These are phyloP conservation scores for Aegilops umbellulata DNA, from an alignment of 176 grass and related monocot species.

Conservation along the genomic window DNA sequence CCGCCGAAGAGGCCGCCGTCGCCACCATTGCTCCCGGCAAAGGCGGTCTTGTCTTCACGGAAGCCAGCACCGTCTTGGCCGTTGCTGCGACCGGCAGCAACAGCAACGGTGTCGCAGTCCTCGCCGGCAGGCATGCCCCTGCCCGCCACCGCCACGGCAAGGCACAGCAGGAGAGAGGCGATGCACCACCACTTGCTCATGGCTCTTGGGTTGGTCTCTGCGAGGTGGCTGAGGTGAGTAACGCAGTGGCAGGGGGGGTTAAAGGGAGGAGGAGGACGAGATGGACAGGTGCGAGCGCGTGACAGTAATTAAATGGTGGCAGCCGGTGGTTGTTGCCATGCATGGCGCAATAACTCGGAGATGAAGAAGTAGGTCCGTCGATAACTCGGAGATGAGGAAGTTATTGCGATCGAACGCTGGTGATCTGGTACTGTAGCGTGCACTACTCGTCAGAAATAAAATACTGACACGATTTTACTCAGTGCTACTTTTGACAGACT, in stretches of 20 bases:
- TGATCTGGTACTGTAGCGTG: no score
- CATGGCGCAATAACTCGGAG: slow-evolving; percentile 23
- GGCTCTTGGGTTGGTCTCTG: not conserved
- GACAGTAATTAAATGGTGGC: slow-evolving; percentile 17
- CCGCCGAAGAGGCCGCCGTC: slow-evolving; percentile 41
- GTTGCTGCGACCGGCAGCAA: not conserved
- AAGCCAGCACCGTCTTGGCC: not conserved
- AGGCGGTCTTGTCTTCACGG: slow-evolving; percentile 22
- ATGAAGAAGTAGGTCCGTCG: slow-evolving; percentile 8
- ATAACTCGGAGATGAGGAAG: not conserved
- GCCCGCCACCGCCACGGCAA: slow-evolving; percentile 25
- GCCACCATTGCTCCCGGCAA: slow-evolving; percentile 6
- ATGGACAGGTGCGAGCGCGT: not conserved
- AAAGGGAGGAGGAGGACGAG: slow-evolving; percentile 28
- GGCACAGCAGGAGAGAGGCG: slow-evolving; percentile 36
- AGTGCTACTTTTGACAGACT: no score
- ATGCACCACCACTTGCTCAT: slow-evolving; percentile 32
- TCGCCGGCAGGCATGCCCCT: not conserved
- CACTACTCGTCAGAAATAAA: no score
- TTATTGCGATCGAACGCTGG: slow-evolving; percentile 3
- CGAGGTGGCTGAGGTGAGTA: not conserved
- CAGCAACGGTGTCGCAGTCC: not conserved
- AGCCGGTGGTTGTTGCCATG: slow-evolving; percentile 13
- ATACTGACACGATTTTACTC: no score
- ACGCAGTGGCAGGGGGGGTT: not conserved